Percentiles rank a stretch among this genome's conserved stretches.
Conservation (phyloP, 2,329 filamentous ascomycete species). For the Esteya vermicola region DNA sequence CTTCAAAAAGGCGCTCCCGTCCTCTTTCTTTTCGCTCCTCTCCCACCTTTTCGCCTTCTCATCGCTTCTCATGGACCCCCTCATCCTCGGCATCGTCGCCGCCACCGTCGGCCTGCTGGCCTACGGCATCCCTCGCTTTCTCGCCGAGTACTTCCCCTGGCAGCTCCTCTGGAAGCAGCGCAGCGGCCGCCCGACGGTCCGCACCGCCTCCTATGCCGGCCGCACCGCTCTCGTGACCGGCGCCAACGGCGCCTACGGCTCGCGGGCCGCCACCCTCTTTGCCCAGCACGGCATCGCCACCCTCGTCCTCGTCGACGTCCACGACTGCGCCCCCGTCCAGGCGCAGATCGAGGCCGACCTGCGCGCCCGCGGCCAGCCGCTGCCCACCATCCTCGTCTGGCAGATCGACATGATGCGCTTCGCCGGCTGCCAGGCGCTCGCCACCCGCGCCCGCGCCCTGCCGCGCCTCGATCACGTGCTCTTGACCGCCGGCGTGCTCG, state of each 20-base stretch:
- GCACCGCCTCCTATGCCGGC: conserved; percentile 20
- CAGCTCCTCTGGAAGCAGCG: conserved; percentile 18
- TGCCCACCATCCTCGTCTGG: conserved; percentile 21
- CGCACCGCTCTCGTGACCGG: conserved; percentile 21
- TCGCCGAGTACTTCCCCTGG: conserved; percentile 22
- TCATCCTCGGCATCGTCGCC: conserved; percentile 1
- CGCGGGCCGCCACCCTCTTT: conserved; percentile 21
- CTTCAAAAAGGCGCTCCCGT: no score
- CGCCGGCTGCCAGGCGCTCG: conserved; percentile 18
- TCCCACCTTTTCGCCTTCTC: no score
- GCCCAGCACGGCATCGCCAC: conserved; percentile 19
- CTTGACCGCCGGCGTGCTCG: conserved; percentile 22
- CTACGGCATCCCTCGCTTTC: conserved; percentile 17
- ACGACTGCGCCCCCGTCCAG: conserved; percentile 18
- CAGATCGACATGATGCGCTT: conserved; percentile 22
- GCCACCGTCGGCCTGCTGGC: conserved; percentile 13
- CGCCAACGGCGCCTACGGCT: conserved; percentile 22
- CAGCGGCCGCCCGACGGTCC: conserved; percentile 17
- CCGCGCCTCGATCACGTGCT: conserved; percentile 20
- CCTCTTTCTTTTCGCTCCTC: no score
- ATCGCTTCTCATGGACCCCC: no score
- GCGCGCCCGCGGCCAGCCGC: conserved; percentile 11
- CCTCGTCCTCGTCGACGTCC: conserved; percentile 22
- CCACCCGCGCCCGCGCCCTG: conserved; percentile 14
- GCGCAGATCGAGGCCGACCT: conserved; percentile 19